Percentiles rank a stretch among this genome's conserved stretches.
Evolutionary conservation across 345 rosid species (phyloP).

Genomic region (Geranium brycei): DNA sequence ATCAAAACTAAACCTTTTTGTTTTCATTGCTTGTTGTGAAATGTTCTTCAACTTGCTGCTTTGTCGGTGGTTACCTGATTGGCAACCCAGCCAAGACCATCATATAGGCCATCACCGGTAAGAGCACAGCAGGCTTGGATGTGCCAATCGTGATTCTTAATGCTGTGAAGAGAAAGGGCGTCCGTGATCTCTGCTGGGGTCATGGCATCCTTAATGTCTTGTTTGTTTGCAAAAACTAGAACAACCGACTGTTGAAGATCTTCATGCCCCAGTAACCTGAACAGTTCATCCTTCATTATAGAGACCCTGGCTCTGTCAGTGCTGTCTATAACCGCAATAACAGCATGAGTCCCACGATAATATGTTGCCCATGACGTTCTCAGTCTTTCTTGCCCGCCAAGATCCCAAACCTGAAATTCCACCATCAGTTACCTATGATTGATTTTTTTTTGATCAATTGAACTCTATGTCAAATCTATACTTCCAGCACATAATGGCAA

Average conservation of each 20-base stretch:
- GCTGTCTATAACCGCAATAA: constrained; percentile 77
- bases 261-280: constrained; percentile 64
- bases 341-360: constrained; percentile 84
- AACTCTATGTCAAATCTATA: too few relatives aligned
- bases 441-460: too few relatives aligned
- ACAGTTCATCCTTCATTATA: constrained; percentile 77
- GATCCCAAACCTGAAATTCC: constrained; percentile 70
- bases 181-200: constrained; percentile 78
- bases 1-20: neutral
- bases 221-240: constrained; percentile 83
- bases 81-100: constrained; percentile 83
- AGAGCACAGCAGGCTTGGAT: constrained; percentile 86
- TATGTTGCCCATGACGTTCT: constrained; percentile 95
- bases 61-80: constrained; percentile 64
- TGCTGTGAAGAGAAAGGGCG: constrained; percentile 78
- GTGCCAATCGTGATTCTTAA: constrained; percentile 95
- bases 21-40: neutral
- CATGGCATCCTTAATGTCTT: constrained; percentile 89
- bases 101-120: constrained; percentile 75
- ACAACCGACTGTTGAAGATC: constrained; percentile 65
- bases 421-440: too few relatives aligned
- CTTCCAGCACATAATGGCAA: too few relatives aligned
- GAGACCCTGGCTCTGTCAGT: constrained; percentile 88
- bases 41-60: constrained; percentile 32
- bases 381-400: constrained; percentile 92